Evolutionary conservation across 2,329 filamentous ascomycete species (phyloP).

Genomic region (Cladosporium sp.): DNA sequence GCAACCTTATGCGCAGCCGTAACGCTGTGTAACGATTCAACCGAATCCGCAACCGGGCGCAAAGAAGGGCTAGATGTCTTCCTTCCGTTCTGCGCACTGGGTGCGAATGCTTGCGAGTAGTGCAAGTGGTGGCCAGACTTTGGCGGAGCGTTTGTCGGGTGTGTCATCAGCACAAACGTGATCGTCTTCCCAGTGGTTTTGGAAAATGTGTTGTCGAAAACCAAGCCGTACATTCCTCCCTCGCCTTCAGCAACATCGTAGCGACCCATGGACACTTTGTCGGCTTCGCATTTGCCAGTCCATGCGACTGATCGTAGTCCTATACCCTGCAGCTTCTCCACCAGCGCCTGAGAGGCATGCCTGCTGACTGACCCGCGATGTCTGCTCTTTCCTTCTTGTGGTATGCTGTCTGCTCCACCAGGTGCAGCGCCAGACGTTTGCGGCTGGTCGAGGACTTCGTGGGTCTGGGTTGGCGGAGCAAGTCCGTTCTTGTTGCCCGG

Average conservation of each 20-base stretch:
- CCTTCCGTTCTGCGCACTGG: slow-evolving; percentile 35
- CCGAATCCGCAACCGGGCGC: slow-evolving; percentile 44
- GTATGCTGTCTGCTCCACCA: slow-evolving; percentile 29
- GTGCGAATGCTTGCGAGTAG: slow-evolving; percentile 53
- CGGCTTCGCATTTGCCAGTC: slow-evolving; percentile 93
- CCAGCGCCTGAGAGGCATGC: slow-evolving; percentile 56
- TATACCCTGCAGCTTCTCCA: slow-evolving; percentile 60
- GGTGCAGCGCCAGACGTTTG: slow-evolving; percentile 27
- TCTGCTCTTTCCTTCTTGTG: slow-evolving; percentile 37
- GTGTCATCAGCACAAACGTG: slow-evolving; percentile 90
- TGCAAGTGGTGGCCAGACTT: slow-evolving; percentile 69
- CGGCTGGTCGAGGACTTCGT: slow-evolving; percentile 40
- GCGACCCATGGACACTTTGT: slow-evolving; percentile 88
- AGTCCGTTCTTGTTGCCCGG: slow-evolving; percentile 66
- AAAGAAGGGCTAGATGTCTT: slow-evolving; percentile 38
- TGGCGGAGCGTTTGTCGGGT: slow-evolving; percentile 76
- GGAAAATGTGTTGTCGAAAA: slow-evolving; percentile 98
- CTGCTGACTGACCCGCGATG: slow-evolving; percentile 38
- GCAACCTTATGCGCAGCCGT: slow-evolving; percentile 25
- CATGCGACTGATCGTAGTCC: slow-evolving; percentile 65
- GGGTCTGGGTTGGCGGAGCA: slow-evolving; percentile 39
- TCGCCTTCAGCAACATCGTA: slow-evolving; percentile 71
- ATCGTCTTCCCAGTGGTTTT: slow-evolving; percentile 92
- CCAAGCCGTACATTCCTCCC: slow-evolving; percentile 89
- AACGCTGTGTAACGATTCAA: slow-evolving; percentile 46